A percentile compares a stretch with the other conserved stretches of the same genome.
Conservation (phyloP, 2,329 filamentous ascomycete genomes). For the Cryphonectria radicalis region DNA sequence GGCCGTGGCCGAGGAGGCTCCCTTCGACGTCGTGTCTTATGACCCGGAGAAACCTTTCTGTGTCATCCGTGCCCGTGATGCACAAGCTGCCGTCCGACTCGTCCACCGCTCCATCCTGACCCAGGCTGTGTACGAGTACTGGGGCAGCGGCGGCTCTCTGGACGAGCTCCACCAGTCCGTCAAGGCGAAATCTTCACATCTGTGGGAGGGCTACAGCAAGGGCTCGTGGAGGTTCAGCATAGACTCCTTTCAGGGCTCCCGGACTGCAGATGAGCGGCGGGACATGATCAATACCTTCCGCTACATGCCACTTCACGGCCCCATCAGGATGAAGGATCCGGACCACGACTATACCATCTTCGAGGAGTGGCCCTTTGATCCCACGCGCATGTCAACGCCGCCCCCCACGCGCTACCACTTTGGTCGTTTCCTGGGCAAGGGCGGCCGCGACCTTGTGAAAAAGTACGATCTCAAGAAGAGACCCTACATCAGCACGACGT, state of each 20-base stretch:
- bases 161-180: slow-evolving; percentile 70
- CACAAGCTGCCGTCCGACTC: slow-evolving; percentile 68
- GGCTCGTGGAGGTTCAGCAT: slow-evolving; percentile 82
- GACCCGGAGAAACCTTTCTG: slow-evolving; percentile 83
- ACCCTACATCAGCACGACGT: slow-evolving; percentile 91
- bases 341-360: slow-evolving; percentile 79
- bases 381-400: slow-evolving; percentile 50
- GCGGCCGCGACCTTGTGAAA: slow-evolving; percentile 68
- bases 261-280: slow-evolving; percentile 65
- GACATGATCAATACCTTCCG: slow-evolving; percentile 80
- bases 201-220: slow-evolving; percentile 69
- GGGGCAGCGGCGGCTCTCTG: slow-evolving; percentile 74
- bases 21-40: slow-evolving; percentile 77
- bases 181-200: slow-evolving; percentile 57
- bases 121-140: slow-evolving; percentile 86
- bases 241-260: slow-evolving; percentile 80
- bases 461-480: slow-evolving; percentile 92
- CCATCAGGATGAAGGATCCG: slow-evolving; percentile 74
- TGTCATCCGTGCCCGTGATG: slow-evolving; percentile 67
- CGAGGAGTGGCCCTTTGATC: slow-evolving; percentile 74
- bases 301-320: slow-evolving; percentile 78
- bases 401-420: slow-evolving; percentile 69
- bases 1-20: slow-evolving; percentile 68
- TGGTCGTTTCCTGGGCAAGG: slow-evolving; percentile 70
- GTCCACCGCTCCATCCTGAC: slow-evolving; percentile 79